phyloP scores from a whole-genome alignment of 2,329 filamentous ascomycete species.

The Ceratocystis eucalypticola region DNA sequence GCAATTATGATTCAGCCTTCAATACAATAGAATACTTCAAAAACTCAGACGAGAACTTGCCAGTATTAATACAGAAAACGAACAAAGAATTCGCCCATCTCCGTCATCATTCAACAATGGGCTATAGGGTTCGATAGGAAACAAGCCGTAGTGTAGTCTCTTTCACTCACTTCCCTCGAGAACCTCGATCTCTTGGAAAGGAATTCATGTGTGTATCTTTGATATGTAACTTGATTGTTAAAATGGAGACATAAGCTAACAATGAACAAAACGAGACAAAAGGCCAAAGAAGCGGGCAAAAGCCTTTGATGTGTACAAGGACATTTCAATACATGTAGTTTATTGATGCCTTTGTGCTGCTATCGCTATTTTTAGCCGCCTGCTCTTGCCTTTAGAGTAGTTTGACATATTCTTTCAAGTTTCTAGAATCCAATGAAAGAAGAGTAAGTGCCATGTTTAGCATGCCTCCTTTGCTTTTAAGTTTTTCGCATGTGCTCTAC shows the following conservation, averaged over 20 bases:
- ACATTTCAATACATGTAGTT: neutral
- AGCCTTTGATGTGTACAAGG: neutral
- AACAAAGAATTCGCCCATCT: neutral
- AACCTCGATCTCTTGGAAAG: too few relatives aligned
- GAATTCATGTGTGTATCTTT: too few relatives aligned
- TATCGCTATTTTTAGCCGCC: neutral
- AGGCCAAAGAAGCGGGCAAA: neutral
- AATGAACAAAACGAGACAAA: too few relatives aligned
- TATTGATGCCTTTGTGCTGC: neutral
- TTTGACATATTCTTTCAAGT: neutral
- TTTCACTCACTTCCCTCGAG: neutral
- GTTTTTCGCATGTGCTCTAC: neutral
- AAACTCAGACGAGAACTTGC: neutral
- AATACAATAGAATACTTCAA: neutral
- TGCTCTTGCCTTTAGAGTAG: neutral
- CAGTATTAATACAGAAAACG: neutral
- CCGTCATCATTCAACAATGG: neutral
- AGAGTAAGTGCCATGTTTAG: neutral
- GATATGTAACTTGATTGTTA: too few relatives aligned
- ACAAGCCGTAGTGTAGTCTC: neutral
- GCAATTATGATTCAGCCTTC: neutral
- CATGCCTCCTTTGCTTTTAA: neutral
- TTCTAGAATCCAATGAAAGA: neutral
- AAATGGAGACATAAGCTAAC: too few relatives aligned
- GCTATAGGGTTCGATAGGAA: neutral